A percentile compares a stretch with the other conserved stretches of the same genome.
phyloP scores from a whole-genome alignment of 2,329 filamentous ascomycete genomes.

The Conoideocrella luteorostrata region DNA sequence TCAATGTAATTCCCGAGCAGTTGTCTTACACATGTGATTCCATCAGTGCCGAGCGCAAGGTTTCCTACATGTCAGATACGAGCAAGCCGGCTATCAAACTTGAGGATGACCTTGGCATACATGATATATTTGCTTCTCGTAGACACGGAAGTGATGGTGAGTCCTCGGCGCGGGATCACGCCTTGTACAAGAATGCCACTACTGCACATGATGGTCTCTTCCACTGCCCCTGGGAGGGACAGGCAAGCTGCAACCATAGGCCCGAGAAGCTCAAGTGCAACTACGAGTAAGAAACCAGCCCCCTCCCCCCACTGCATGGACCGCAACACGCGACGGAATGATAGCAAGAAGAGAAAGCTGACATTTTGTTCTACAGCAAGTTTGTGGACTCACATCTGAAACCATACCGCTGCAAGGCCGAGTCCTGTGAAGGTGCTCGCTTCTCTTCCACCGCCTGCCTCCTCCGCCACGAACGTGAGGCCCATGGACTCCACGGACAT shows the following conservation, averaged over 20 bases:
- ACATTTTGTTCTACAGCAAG: slow-evolving; percentile 56
- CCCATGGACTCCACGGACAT: slow-evolving; percentile 91
- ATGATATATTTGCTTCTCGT: slow-evolving; percentile 37
- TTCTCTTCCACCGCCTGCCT: slow-evolving; percentile 96
- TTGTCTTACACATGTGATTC: slow-evolving; percentile 14
- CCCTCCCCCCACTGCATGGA: slow-evolving; percentile 10
- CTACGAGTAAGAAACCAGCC: slow-evolving; percentile 71
- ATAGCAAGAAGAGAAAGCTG: slow-evolving; percentile 15
- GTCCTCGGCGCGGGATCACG: slow-evolving; percentile 54
- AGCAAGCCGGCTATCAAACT: slow-evolving; percentile 18
- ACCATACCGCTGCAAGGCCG: slow-evolving; percentile 89
- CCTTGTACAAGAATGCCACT: slow-evolving; percentile 61
- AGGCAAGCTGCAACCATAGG: slow-evolving; percentile 72
- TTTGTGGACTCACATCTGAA: slow-evolving; percentile 95
- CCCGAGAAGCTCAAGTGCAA: slow-evolving; percentile 97
- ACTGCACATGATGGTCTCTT: slow-evolving; percentile 72
- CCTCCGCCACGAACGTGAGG: slow-evolving; percentile 90
- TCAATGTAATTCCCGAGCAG: slow-evolving; percentile 4
- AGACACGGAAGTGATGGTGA: slow-evolving; percentile 47
- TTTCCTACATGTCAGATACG: slow-evolving; percentile 23
- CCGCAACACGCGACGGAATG: neutral
- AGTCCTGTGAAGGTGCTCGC: slow-evolving; percentile 73
- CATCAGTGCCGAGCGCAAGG: slow-evolving; percentile 25
- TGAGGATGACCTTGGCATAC: slow-evolving; percentile 23
- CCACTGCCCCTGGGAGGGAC: slow-evolving; percentile 82